Evolutionary conservation across 2,329 filamentous ascomycete genomes (phyloP), one percentile per base, ranked within the genome.

Genomic region (Penicillium paneum): DNA sequence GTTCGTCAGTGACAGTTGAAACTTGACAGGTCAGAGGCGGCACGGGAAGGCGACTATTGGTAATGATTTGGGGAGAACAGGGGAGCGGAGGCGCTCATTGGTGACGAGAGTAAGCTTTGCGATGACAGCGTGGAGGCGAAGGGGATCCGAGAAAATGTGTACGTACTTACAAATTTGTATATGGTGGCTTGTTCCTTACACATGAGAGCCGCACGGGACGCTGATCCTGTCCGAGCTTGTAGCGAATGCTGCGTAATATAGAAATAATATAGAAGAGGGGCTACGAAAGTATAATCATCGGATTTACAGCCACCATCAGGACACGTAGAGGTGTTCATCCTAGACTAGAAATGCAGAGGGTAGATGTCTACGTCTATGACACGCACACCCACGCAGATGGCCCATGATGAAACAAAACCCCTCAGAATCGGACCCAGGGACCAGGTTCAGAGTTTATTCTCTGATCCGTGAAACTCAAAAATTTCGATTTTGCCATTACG

Each of bases 11-110:
- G 38, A 56, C 51, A 42, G 45, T 52, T 59, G 55, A 57, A 51
- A 64, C 56, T 54, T 62, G 61, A 64, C 59, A 64, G 54, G 56
- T 64, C 59, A 49, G 45, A 53, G 36, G 26, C 29, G 43, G 35
- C 35, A 49, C 51, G 54, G 59, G 50, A 49, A 53, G 48, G 54
- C 44, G 58, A 60, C 55, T 60, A 64, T 60, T 63, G 59, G 52
- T 43, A 62, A 58, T 56, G 55, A 48, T 52, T 55, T 47, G 47
- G 54, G 42, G 28, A 28, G 46, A 60, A 41, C 44, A 52, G 26
- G 47, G 21, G 11, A 11, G 8, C 28, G 3, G 21, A 10, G 12
- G 5, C 10, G 19, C n/a, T 39, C n/a, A 64, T 64, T 64, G 55
- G 56, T 3, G 34, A 34, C 12, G 28, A 21, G 17, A 11, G 39